phyloP scores from a whole-genome alignment of 1,139 yeast species.

The Hanseniaspora gamundiae region DNA sequence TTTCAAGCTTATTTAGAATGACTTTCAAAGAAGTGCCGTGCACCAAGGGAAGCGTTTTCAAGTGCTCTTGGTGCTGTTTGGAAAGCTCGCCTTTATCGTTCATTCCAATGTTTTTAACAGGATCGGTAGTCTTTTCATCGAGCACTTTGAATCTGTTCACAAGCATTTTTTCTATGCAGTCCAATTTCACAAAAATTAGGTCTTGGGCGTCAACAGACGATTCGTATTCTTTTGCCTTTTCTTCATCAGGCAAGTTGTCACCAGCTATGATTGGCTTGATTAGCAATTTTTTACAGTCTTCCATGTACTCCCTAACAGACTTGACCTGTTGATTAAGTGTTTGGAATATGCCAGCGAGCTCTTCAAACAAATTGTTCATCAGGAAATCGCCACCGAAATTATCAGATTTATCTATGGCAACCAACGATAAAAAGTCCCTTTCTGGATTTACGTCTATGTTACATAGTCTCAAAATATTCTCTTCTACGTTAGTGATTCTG shows the following conservation, averaged over 20 bases:
- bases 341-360: background rate
- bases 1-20: background rate
- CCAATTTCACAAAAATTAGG: slow-evolving; percentile 49
- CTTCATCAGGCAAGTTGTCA: slow-evolving; percentile 38
- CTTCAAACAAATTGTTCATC: background rate
- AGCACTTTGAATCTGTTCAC: slow-evolving; percentile 41
- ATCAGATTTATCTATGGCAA: background rate
- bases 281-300: background rate
- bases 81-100: background rate
- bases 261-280: slow-evolving; percentile 11
- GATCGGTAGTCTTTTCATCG: slow-evolving; percentile 3
- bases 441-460: background rate
- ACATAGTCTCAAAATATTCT: slow-evolving; percentile 12
- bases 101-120: background rate
- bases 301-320: background rate
- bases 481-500: slow-evolving; percentile 17
- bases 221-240: slow-evolving; percentile 48
- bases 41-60: slow-evolving; percentile 1
- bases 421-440: background rate
- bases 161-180: slow-evolving; percentile 43
- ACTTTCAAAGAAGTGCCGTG: background rate
- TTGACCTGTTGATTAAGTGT: slow-evolving; percentile 1
- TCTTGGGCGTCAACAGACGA: slow-evolving; percentile 66
- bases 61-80: background rate
- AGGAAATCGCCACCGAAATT: background rate